Evolutionary conservation across 805 yeast genomes (phyloP).

Genomic region (Spathaspora sp.): DNA sequence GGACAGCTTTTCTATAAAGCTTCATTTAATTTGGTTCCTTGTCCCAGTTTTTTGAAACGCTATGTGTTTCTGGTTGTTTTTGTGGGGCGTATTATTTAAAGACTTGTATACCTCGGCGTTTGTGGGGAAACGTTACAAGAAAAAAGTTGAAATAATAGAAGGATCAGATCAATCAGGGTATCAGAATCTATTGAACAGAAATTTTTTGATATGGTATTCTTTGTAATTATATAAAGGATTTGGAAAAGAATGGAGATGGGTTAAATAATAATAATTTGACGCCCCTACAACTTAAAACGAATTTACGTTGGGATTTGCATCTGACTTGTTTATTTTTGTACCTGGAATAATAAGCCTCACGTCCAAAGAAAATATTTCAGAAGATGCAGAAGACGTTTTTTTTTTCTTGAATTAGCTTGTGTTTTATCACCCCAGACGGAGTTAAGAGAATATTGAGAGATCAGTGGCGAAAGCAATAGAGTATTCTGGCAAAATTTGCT

Average conservation of each 20-base stretch:
- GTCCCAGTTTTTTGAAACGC: background rate
- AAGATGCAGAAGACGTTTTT: background rate
- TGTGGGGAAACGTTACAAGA: background rate
- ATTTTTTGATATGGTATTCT: background rate
- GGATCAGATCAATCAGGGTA: background rate
- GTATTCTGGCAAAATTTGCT: too few relatives aligned
- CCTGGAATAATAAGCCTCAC: background rate
- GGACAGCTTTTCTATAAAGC: background rate
- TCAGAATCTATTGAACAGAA: background rate
- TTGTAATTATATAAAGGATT: too few relatives aligned
- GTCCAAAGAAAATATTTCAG: background rate
- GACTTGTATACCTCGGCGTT: background rate
- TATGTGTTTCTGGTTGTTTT: background rate
- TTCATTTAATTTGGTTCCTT: background rate
- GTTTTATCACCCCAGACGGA: background rate
- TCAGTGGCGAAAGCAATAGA: too few relatives aligned
- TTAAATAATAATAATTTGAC: too few relatives aligned
- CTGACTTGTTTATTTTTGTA: background rate
- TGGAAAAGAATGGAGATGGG: background rate
- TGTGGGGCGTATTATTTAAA: background rate
- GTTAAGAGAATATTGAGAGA: background rate
- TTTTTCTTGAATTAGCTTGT: background rate
- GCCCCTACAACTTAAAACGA: background rate
- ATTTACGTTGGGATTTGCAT: background rate
- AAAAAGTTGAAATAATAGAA: background rate